A percentile compares a stretch with the other conserved stretches of the same genome.
phyloP scores from a whole-genome alignment of 83 land plant genomes.

The Picea mariana region DNA sequence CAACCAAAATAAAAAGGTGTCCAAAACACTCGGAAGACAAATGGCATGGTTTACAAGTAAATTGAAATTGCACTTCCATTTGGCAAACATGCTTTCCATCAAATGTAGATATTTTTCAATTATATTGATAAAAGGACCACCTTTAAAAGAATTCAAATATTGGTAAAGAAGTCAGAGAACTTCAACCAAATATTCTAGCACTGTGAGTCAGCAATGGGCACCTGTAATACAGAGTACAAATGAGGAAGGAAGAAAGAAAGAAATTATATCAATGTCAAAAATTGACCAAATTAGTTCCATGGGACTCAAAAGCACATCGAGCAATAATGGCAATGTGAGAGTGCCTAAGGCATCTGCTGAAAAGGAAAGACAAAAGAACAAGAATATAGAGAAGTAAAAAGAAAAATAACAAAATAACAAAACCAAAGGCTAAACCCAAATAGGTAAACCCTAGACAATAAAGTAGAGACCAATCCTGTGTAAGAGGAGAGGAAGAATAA shows the following conservation, averaged over 20 bases:
- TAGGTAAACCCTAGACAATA: too few relatives aligned
- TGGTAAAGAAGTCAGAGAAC: neutral
- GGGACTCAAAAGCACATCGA: too few relatives aligned
- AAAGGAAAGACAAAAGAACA: too few relatives aligned
- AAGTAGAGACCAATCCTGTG: too few relatives aligned
- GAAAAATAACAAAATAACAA: too few relatives aligned
- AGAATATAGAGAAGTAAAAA: too few relatives aligned
- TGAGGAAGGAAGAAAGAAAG: neutral
- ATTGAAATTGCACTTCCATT: neutral
- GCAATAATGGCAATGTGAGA: too few relatives aligned
- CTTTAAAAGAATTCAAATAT: neutral
- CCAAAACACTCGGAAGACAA: neutral
- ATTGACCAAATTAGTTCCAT: too few relatives aligned
- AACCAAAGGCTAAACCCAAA: too few relatives aligned
- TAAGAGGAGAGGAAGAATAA: too few relatives aligned
- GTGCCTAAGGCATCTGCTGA: too few relatives aligned
- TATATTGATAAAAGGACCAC: neutral
- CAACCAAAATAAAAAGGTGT: neutral
- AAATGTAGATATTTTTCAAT: neutral
- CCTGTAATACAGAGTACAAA: neutral
- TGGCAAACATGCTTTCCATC: neutral
- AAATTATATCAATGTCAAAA: too few relatives aligned
- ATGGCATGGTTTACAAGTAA: conserved; percentile 3
- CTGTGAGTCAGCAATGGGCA: neutral
- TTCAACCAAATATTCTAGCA: neutral